Evolutionary conservation across 2,329 filamentous ascomycete species (phyloP).

Genomic region (Chrysosporium queenslandicum): DNA sequence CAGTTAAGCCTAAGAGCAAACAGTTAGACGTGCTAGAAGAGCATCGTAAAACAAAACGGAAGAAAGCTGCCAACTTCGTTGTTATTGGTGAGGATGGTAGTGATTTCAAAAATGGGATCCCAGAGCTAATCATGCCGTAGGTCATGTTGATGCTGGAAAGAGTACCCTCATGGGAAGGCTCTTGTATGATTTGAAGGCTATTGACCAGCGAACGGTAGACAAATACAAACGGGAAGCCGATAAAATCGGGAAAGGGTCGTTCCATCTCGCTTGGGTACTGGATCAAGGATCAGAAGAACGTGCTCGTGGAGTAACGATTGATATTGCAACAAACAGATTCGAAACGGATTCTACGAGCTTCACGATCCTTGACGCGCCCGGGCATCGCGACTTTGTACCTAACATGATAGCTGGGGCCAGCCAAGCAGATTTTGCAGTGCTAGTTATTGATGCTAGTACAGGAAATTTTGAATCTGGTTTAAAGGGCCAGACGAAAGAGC

Average conservation of each 20-base stretch:
- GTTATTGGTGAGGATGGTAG: conserved; percentile 58
- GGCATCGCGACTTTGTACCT: conserved; percentile 90
- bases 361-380: conserved; percentile 90
- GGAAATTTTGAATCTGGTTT: conserved; percentile 91
- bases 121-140: conserved; percentile 36
- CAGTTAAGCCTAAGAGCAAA: conserved; percentile 53
- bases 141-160: conserved; percentile 95
- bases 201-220: conserved; percentile 80
- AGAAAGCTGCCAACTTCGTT: conserved; percentile 79
- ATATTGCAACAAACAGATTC: conserved; percentile 91
- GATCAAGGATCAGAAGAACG: conserved; percentile 87
- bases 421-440: conserved; percentile 87
- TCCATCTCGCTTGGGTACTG: conserved; percentile 93
- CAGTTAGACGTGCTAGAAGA: conserved; percentile 77
- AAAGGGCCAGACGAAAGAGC: conserved; percentile 88
- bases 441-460: conserved; percentile 83
- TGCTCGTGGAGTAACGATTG: conserved; percentile 83
- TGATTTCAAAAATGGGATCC: background rate
- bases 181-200: conserved; percentile 74
- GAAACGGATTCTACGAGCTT: conserved; percentile 79
- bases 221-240: conserved; percentile 82
- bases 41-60: conserved; percentile 62
- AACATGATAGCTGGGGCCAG: conserved; percentile 98
- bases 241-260: conserved; percentile 85
- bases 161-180: conserved; percentile 96